phyloP scores from a whole-genome alignment of 2,329 filamentous ascomycete genomes.

The Aspergillus sp. region DNA sequence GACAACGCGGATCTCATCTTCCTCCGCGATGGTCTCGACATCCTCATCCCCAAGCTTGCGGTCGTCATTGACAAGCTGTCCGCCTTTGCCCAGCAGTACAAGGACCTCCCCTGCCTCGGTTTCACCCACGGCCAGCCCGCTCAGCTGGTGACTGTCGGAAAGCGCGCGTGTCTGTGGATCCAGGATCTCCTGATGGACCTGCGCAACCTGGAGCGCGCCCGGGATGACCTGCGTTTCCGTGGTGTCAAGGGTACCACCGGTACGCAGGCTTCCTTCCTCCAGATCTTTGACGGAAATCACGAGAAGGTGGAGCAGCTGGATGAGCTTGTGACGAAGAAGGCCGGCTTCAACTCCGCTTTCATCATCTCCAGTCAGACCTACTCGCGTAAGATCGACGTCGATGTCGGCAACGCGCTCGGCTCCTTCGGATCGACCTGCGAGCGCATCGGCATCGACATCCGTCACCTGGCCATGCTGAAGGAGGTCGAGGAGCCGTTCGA shows the following conservation, averaged over 20 bases:
- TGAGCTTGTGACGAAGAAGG: slow-evolving; percentile 62
- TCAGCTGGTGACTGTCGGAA: slow-evolving; percentile 63
- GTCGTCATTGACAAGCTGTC: slow-evolving; percentile 73
- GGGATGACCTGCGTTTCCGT: slow-evolving; percentile 69
- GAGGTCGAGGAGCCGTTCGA: slow-evolving; percentile 85
- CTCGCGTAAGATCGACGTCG: slow-evolving; percentile 77
- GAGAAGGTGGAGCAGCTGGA: slow-evolving; percentile 61
- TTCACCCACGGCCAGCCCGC: slow-evolving; percentile 67
- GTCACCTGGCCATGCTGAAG: slow-evolving; percentile 72
- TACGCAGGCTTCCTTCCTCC: slow-evolving; percentile 74
- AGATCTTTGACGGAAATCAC: slow-evolving; percentile 63
- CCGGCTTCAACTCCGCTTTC: slow-evolving; percentile 61
- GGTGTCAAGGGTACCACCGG: slow-evolving; percentile 72
- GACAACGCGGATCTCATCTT: slow-evolving; percentile 79
- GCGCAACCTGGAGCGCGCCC: slow-evolving; percentile 66
- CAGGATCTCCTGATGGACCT: slow-evolving; percentile 76
- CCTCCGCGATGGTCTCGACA: slow-evolving; percentile 68
- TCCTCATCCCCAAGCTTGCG: slow-evolving; percentile 75
- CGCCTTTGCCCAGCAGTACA: slow-evolving; percentile 69
- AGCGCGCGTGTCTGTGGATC: slow-evolving; percentile 68
- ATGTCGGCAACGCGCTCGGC: slow-evolving; percentile 75
- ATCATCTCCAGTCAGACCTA: slow-evolving; percentile 71
- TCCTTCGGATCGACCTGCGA: slow-evolving; percentile 77
- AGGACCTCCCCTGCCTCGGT: slow-evolving; percentile 67
- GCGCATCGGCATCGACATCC: slow-evolving; percentile 71